Evolutionary conservation across 1,284 basidiomycete species (phyloP).

Genomic region (Hortiboletus rubellus): DNA sequence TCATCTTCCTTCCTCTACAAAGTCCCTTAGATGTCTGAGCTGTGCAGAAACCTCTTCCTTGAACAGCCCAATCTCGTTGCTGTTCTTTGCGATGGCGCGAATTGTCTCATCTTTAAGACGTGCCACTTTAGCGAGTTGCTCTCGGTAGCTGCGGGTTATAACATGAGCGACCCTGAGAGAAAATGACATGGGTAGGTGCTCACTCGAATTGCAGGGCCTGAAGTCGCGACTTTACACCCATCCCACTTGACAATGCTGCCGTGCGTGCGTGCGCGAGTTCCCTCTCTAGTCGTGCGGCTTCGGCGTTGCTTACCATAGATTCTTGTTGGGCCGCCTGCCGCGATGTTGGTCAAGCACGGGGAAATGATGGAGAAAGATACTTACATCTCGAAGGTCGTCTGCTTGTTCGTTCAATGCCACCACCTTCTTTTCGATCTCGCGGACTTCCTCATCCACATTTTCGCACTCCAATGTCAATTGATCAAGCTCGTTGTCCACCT

Average conservation of each 20-base stretch:
- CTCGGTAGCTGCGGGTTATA: slow-evolving; percentile 55
- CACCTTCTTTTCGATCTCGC: slow-evolving; percentile 68
- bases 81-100: slow-evolving; percentile 77
- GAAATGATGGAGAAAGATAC: slow-evolving; percentile 28
- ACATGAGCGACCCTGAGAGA: slow-evolving; percentile 3
- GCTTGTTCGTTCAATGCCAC: slow-evolving; percentile 70
- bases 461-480: slow-evolving; percentile 75
- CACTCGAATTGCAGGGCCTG: slow-evolving; percentile 66
- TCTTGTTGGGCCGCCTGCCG: slow-evolving; percentile 72
- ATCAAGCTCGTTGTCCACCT: slow-evolving; percentile 78
- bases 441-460: slow-evolving; percentile 70
- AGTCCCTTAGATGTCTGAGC: slow-evolving; percentile 62
- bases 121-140: slow-evolving; percentile 71
- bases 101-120: slow-evolving; percentile 73
- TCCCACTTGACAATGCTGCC: slow-evolving; percentile 72
- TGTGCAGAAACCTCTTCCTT: slow-evolving; percentile 72
- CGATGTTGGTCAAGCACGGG: slow-evolving; percentile 4
- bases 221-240: slow-evolving; percentile 74
- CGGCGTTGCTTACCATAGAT: slow-evolving; percentile 57
- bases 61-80: slow-evolving; percentile 75
- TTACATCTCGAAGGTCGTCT: slow-evolving; percentile 73
- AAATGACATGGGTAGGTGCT: slow-evolving; percentile 14
- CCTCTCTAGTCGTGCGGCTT: slow-evolving; percentile 62
- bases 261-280: slow-evolving; percentile 70
- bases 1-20: slow-evolving; percentile 55